These are phyloP conservation scores for Ceratocystis harringtonii DNA, from an alignment of 2,329 filamentous ascomycete genomes.

Conservation along the genomic window DNA sequence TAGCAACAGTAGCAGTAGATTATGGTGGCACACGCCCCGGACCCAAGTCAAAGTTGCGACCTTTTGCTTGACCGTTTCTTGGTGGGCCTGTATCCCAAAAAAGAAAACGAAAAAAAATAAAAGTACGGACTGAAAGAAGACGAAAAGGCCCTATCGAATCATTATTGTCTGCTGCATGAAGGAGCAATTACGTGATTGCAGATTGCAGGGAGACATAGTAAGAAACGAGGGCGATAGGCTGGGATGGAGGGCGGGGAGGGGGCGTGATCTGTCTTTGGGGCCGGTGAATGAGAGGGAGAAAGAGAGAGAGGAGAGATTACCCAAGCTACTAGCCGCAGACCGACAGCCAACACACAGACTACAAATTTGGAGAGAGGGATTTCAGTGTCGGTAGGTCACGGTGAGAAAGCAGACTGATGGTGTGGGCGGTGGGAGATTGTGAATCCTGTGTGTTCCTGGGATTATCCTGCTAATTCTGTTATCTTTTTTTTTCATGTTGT, in stretches of 20 bases:
- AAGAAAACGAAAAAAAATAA: neutral
- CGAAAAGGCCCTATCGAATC: neutral
- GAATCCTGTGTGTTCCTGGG: neutral
- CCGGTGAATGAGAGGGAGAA: too few species aligned
- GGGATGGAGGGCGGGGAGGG: neutral
- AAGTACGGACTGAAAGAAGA: neutral
- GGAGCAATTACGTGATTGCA: slow-evolving; percentile 5
- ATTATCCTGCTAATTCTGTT: neutral
- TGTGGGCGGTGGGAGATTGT: neutral
- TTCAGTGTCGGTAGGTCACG: neutral
- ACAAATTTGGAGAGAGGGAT: neutral
- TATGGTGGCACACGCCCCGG: neutral
- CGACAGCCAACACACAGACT: neutral
- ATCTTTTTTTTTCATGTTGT: neutral
- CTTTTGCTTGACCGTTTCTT: slow-evolving; percentile 1
- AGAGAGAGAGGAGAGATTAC: neutral
- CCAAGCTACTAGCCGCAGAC: neutral
- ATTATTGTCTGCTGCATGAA: neutral
- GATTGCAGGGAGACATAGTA: neutral
- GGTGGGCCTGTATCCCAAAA: neutral
- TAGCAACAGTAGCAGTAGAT: neutral
- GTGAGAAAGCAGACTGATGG: neutral
- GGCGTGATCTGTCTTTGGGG: neutral
- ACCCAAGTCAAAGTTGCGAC: neutral
- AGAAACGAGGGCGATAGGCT: neutral